Conservation (phyloP, 129 eudicot genomes). For the Saposhnikovia divaricata region DNA sequence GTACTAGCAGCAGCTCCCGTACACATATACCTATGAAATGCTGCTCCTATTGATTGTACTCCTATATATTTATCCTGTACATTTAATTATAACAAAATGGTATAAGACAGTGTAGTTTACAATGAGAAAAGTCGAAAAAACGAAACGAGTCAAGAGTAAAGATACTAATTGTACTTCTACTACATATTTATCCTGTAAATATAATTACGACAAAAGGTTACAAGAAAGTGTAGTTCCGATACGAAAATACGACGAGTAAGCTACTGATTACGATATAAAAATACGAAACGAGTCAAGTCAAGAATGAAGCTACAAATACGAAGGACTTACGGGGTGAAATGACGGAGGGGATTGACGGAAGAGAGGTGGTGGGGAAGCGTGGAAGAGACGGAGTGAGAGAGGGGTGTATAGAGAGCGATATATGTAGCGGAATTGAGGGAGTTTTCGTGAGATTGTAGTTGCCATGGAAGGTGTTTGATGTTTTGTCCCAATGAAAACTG, state of each 20-base stretch:
- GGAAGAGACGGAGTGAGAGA: conserved; percentile 10
- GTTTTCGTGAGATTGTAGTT: conserved; percentile 22
- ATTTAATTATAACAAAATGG: too few relatives aligned
- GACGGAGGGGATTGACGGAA: conserved; percentile 17
- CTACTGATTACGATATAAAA: not conserved
- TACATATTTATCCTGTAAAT: too few relatives aligned
- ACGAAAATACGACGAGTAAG: not conserved
- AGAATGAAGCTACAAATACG: not conserved
- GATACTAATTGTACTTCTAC: not conserved
- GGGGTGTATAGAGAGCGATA: conserved; percentile 17
- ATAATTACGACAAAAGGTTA: too few relatives aligned
- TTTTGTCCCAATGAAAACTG: not conserved
- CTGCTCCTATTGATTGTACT: conserved; percentile 14
- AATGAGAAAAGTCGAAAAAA: too few relatives aligned
- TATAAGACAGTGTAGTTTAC: not conserved
- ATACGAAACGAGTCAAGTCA: not conserved
- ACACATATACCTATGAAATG: conserved; percentile 37
- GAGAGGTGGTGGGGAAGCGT: conserved; percentile 15
- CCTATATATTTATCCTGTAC: not conserved
- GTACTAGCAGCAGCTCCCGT: conserved; percentile 25
- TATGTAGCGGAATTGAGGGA: conserved; percentile 25
- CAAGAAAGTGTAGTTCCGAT: too few relatives aligned
- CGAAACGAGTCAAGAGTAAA: not conserved
- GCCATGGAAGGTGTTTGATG: conserved; percentile 20
- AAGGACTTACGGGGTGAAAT: conserved; percentile 27